Evolutionary conservation across 352 stramenopile species (phyloP), one percentile per base, ranked within the genome.

Genomic region (Phytophthora citrophthora): DNA sequence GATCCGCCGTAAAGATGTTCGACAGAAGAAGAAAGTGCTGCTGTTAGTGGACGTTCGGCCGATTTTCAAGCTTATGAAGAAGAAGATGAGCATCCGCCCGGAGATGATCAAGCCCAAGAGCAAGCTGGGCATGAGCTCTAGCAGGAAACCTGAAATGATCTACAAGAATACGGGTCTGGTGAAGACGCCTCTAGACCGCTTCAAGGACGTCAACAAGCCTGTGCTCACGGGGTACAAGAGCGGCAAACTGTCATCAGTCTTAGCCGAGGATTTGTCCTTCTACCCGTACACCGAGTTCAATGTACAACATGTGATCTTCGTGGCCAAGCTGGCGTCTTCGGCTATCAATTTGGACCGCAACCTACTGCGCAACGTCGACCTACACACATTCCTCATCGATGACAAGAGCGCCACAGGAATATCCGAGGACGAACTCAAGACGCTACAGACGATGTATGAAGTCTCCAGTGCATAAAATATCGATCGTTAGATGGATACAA

Each of bases 121-220:
- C 55, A 77, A 74, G 47, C 60, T 75, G 7, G 83, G 83, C 24
- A 72, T 92, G 29, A 74, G 81, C 18, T 92, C 83, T 3, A 68
- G 72, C 8, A 92, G 88, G 48, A 81, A 89, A 32, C 71, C 74
- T 13, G 73, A 74, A 31, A 54, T 86, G 56, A 65, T 57, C 45
- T 92, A 81, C 71, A 79, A 80, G 56, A 80, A 86, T 61, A 77
- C 78, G 29, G 81, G 72, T 15, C 61, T 81, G n/a, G 69, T 93
- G 16, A 93, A 93, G 72, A 90, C 83, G 46, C 83, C 83, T 2
- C 67, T 90, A 72, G 79, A 90, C 8, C 68, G 73, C 38, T 93
- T 87, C 48, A 78, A 90, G 40, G 79, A 83, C 29, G 69, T 77
- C 11, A 91, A 93, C 74, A 81, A 82, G 48, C 53, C 71, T 12